Evolutionary conservation across 2,329 filamentous ascomycete species (phyloP).

Genomic region (Albophoma yamanashiensis): DNA sequence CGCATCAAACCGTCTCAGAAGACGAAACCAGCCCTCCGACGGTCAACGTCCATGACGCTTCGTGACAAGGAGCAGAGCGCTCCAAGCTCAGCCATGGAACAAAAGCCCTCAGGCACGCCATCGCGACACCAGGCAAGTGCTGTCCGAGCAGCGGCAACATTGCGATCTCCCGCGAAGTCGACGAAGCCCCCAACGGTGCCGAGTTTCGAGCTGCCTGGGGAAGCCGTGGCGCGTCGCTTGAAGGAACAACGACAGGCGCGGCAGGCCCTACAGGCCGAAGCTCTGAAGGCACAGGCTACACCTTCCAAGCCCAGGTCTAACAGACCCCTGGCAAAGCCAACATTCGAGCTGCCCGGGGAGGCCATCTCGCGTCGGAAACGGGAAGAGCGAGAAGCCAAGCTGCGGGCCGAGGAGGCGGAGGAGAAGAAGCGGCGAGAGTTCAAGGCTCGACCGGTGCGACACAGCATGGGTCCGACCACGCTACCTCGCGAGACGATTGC

Average conservation of each 20-base stretch:
- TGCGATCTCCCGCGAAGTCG: conserved; percentile 38
- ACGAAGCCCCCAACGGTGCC: conserved; percentile 42
- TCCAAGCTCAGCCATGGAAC: conserved; percentile 2
- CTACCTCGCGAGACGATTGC: conserved; percentile 45
- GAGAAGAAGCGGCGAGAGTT: conserved; percentile 50
- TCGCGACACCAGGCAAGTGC: conserved; percentile 10
- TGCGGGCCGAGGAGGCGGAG: conserved; percentile 49
- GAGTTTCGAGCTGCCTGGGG: conserved; percentile 52
- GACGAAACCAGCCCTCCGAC: conserved; percentile 28
- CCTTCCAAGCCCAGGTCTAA: conserved; percentile 36
- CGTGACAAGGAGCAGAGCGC: conserved; percentile 15
- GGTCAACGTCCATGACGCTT: conserved; percentile 28
- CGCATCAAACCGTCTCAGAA: conserved; percentile 28
- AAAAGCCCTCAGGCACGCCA: conserved; percentile 6
- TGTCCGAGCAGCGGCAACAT: conserved; percentile 9
- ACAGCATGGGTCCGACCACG: conserved; percentile 27
- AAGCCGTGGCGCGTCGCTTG: conserved; percentile 45
- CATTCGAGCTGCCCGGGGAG: conserved; percentile 54
- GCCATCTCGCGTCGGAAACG: conserved; percentile 44
- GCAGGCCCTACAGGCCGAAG: conserved; percentile 23
- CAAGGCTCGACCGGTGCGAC: conserved; percentile 47
- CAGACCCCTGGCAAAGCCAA: conserved; percentile 41
- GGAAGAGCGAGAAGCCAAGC: conserved; percentile 42
- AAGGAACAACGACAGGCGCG: conserved; percentile 50
- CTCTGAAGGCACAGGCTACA: conserved; percentile 22